These are phyloP conservation scores for Drechslerella dactyloides DNA, from an alignment of 2,329 filamentous ascomycete species.

Conservation along the genomic window DNA sequence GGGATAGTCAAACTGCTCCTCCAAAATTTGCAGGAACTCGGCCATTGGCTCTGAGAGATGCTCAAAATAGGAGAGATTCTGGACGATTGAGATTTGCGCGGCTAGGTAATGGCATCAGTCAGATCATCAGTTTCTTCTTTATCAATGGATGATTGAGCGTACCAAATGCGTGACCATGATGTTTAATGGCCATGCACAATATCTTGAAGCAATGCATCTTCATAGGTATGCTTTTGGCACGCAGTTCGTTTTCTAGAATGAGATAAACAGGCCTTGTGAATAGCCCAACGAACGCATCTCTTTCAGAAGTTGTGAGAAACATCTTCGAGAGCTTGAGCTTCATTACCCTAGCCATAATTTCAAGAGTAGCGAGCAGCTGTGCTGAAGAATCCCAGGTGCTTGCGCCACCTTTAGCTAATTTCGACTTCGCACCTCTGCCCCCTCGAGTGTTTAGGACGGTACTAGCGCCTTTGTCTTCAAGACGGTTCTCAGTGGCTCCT, in stretches of 20 bases:
- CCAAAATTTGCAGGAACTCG: constrained; percentile 92
- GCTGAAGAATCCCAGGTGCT: constrained; percentile 84
- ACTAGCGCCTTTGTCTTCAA: constrained; percentile 82
- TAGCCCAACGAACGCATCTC: constrained; percentile 90
- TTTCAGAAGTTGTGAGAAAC: constrained; percentile 93
- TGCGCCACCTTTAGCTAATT: constrained; percentile 74
- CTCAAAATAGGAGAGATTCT: constrained; percentile 97
- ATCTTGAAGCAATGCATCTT: constrained; percentile 98
- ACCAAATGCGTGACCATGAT: constrained; percentile 97
- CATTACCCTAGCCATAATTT: constrained; percentile 94
- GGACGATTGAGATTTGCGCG: constrained; percentile 96
- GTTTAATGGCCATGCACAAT: constrained; percentile 93
- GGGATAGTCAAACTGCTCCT: constrained; percentile 96
- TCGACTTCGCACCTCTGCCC: constrained; percentile 76
- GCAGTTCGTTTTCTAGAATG: constrained; percentile 89
- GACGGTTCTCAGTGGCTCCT: constrained; percentile 89
- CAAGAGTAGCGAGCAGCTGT: constrained; percentile 85
- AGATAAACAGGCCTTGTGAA: constrained; percentile 93
- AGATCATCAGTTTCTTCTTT: background rate
- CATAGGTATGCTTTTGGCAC: constrained; percentile 85
- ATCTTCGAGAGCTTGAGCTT: constrained; percentile 77
- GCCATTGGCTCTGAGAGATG: constrained; percentile 99
- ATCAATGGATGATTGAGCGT: constrained; percentile 55
- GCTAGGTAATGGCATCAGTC: constrained; percentile 62
- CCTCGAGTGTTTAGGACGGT: constrained; percentile 66